Base-by-base conservation (phyloP, 164 flowering plant genomes). In the Stephania cephalantha region DNA sequence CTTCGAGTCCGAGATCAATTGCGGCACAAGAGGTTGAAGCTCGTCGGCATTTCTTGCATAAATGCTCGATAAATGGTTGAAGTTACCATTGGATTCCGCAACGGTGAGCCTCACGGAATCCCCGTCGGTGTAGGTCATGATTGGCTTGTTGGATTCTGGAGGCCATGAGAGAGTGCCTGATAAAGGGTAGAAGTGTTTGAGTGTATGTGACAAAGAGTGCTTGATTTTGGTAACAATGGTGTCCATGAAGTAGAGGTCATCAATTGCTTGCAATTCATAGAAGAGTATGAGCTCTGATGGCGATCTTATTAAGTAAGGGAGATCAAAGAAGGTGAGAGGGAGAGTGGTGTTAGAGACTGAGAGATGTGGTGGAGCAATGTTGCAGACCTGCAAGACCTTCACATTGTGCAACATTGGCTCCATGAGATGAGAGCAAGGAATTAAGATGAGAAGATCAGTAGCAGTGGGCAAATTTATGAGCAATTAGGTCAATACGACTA, bases 251-350 rank as follows among this genome's bases (percentile, higher is more conserved):
- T 25, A 25, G 25, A 25, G 25, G 25, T 25, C 25, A 25, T 81
- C 77, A 13, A 7, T 15, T 66, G 58, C 12, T 22, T 79, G 2
- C 7, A 61, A 67, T 8, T 70, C 74, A 74, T 77, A 88, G 77
- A 86, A 85, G 77, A 81, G 78, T 46, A 86, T 78, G 20, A 61
- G 66, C 22, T 61, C 25, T 44, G 79, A 74, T 11, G 81, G 81
- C 45, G 71, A 53, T 48, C 70, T 53, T 6, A 29, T 13, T 0
- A 80, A 52, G 76, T 72, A 80, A 9, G 69, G 42, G 5, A 80
- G 29, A 75, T 84, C 86, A 72, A 72, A 77, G 73, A 76, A 79
- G 11, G 76, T 70, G 68, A 82, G 79, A 15, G 81, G 82, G 2
- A 82, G 78, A 30, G 76, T 68, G 7, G 68, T n/a, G 20, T 73